Evolutionary conservation across 495 filamentous ascomycete species (phyloP), one percentile per base, ranked within the genome.

Genomic region (Polyplosphaeria fusca): DNA sequence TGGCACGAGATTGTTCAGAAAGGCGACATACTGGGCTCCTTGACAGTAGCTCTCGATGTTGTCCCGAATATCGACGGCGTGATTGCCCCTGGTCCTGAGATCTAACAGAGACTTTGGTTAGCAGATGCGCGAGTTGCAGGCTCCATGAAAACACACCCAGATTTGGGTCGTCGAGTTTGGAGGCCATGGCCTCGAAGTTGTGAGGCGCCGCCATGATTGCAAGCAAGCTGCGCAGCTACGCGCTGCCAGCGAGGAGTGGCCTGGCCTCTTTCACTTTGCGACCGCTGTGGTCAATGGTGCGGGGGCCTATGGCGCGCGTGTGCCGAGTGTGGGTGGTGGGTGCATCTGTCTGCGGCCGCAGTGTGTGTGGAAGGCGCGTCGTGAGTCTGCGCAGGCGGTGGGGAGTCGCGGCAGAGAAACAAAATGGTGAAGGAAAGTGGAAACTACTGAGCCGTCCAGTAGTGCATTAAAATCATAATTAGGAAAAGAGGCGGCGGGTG

Each of bases 1-100:
- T 13, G 94, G 94, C 74, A 96, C 85, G 61, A 97, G 73, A 73
- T 87, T 88, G 61, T 84, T 79, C 55, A 97, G 79, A 67, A 97
- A 97, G 28, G 75, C 71, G 16, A 80, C 74, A 68, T 97, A 97
- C 56, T 72, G 76, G 50, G 77, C 68, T 50, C 81, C 79, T 42
- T 79, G 79, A 70, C 77, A 84, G 60, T 83, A 82, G 48, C 81
- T 78, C 57, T 96, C 91, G 60, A 94, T 86, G 62, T 77, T 87
- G 73, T 96, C 91, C 63, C 91, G 85, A 60, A 95, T 72, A 61
- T 92, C 84, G 52, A 82, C 81, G 38, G 90, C 87, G 50, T 86
- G 78, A 68, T 87, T 86, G 45, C 84, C 79, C 72, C 88, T 87
- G 59, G 83, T 71, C 70, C 88, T 87, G 41, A 85, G 68, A 73